A percentile compares a stretch with the other conserved stretches of the same genome.
Evolutionary conservation across 495 filamentous ascomycete genomes (phyloP).

Genomic region (Aspergillus affinis): DNA sequence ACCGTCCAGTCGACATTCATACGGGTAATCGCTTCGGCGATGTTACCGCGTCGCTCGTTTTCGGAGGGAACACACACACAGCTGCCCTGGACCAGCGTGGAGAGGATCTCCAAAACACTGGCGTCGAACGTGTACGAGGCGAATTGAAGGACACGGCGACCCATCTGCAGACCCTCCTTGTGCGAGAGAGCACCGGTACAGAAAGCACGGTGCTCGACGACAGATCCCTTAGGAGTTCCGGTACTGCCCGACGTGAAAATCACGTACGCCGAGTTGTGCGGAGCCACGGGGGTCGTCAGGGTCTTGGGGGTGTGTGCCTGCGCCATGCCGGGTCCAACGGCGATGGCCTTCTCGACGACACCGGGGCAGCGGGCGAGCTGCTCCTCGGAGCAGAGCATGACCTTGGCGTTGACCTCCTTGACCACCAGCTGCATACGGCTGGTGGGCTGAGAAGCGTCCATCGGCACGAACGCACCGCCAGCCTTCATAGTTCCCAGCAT

Average conservation of each 20-base stretch:
- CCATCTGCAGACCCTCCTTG: slow-evolving; percentile 37
- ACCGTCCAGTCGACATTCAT: slow-evolving; percentile 35
- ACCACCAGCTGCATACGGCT: slow-evolving; percentile 49
- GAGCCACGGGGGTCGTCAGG: slow-evolving; percentile 4
- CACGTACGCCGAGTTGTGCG: slow-evolving; percentile 28
- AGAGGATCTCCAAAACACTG: slow-evolving; percentile 40
- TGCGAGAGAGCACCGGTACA: slow-evolving; percentile 22
- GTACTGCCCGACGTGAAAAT: slow-evolving; percentile 42
- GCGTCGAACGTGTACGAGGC: slow-evolving; percentile 46
- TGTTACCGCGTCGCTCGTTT: slow-evolving; percentile 33
- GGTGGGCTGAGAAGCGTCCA: slow-evolving; percentile 50
- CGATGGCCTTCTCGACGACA: slow-evolving; percentile 16
- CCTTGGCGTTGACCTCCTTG: slow-evolving; percentile 30
- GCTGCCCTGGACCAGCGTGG: slow-evolving; percentile 39
- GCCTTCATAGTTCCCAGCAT: slow-evolving; percentile 46
- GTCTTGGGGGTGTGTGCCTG: slow-evolving; percentile 4
- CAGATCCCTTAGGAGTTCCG: slow-evolving; percentile 36
- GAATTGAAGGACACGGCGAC: slow-evolving; percentile 40
- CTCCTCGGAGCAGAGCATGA: slow-evolving; percentile 26
- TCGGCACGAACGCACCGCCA: slow-evolving; percentile 41
- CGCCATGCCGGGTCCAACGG: slow-evolving; percentile 14
- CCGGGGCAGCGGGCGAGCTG: slow-evolving; percentile 13
- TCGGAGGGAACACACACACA: slow-evolving; percentile 46
- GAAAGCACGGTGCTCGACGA: slow-evolving; percentile 30
- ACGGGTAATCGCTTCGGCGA: slow-evolving; percentile 34